A percentile compares a stretch with the other conserved stretches of the same genome.
Evolutionary conservation across 345 rosid species (phyloP).

Genomic region (Punica granatum): DNA sequence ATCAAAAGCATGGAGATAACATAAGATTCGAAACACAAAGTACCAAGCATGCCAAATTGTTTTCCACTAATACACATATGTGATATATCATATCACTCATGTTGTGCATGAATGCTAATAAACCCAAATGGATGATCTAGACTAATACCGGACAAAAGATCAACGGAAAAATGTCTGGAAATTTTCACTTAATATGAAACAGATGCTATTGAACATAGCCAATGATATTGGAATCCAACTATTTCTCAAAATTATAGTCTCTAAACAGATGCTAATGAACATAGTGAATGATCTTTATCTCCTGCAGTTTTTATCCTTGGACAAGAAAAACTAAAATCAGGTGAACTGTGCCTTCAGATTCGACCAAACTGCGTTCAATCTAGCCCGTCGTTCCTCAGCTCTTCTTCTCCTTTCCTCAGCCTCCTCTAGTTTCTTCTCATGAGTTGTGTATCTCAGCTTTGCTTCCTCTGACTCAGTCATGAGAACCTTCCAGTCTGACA

Average conservation of each 20-base stretch:
- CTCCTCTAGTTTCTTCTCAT: conserved; percentile 3
- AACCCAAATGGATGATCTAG: too few species aligned
- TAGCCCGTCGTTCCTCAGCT: conserved; percentile 6
- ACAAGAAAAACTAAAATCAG: not conserved
- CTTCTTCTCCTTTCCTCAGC: conserved; percentile 11
- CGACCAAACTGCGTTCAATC: conserved; percentile 2
- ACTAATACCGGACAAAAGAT: too few species aligned
- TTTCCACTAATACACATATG: too few species aligned
- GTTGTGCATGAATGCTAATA: too few species aligned
- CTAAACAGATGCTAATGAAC: not conserved
- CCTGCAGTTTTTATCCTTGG: not conserved
- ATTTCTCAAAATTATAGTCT: not conserved
- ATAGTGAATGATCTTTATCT: not conserved
- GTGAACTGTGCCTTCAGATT: conserved; percentile 1
- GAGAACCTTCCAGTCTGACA: conserved; percentile 1
- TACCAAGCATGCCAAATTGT: too few species aligned
- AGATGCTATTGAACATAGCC: too few species aligned
- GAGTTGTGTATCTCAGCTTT: not conserved
- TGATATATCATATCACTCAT: too few species aligned
- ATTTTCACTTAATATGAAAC: too few species aligned
- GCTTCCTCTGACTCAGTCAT: conserved; percentile 5
- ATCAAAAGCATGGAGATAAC: too few species aligned
- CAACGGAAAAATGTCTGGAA: too few species aligned
- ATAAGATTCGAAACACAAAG: too few species aligned
- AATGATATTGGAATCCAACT: too few species aligned